Evolutionary conservation across 805 yeast genomes (phyloP).

Genomic region (Ogataea polymorpha): DNA sequence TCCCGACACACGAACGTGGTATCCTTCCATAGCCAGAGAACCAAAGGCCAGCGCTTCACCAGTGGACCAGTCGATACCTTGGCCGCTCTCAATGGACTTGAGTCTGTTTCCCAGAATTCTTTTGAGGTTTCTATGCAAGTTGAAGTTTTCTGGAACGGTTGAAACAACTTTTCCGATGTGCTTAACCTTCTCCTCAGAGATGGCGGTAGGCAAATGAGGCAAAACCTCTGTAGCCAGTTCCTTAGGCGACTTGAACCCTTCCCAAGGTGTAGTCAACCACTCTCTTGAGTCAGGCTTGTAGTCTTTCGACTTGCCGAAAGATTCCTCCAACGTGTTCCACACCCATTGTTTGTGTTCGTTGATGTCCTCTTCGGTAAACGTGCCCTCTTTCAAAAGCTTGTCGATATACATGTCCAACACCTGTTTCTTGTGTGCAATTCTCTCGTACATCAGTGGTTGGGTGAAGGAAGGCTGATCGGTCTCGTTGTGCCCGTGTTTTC

Average conservation of each 20-base stretch:
- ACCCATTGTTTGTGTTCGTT: slow-evolving; percentile 98
- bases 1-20: slow-evolving; percentile 95
- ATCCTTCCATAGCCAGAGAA: slow-evolving; percentile 86
- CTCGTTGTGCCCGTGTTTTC: slow-evolving; percentile 98
- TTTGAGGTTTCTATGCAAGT: slow-evolving; percentile 91
- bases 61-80: slow-evolving; percentile 98
- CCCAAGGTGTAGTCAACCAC: slow-evolving; percentile 99
- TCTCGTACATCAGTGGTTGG: slow-evolving; percentile 95
- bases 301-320: slow-evolving; percentile 83
- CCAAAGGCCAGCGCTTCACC: slow-evolving; percentile 99
- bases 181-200: slow-evolving; percentile 66
- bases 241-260: slow-evolving; percentile 95
- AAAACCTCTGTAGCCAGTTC: slow-evolving; percentile 93
- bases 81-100: slow-evolving; percentile 79
- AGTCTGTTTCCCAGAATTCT: slow-evolving; percentile 87
- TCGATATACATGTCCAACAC: slow-evolving; percentile 84
- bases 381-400: slow-evolving; percentile 77
- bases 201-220: slow-evolving; percentile 95
- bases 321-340: slow-evolving; percentile 90
- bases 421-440: slow-evolving; percentile 83
- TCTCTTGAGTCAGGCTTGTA: slow-evolving; percentile 89
- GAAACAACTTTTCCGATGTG: slow-evolving; percentile 77
- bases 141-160: slow-evolving; percentile 82
- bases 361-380: slow-evolving; percentile 86
- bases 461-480: slow-evolving; percentile 99